phyloP scores from a whole-genome alignment of 345 rosid genomes.

The Populus alba region DNA sequence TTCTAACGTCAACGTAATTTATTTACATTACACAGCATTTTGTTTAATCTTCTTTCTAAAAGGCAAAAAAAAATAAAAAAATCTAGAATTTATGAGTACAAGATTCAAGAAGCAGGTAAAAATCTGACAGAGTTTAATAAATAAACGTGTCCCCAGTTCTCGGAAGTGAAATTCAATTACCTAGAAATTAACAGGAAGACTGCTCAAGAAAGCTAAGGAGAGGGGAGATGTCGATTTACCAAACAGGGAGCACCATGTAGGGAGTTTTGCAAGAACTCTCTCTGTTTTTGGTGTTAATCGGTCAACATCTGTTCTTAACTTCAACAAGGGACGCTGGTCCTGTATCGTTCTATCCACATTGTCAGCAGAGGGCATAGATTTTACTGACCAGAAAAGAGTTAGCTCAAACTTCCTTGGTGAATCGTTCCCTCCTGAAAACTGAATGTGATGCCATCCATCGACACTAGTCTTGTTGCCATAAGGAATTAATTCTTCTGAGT shows the following conservation, averaged over 20 bases:
- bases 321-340: slow-evolving; percentile 48
- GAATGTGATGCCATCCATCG: slow-evolving; percentile 82
- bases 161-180: not conserved
- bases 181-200: slow-evolving; percentile 56
- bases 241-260: slow-evolving; percentile 72
- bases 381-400: slow-evolving; percentile 46
- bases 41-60: not conserved
- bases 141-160: not conserved
- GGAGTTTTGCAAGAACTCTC: slow-evolving; percentile 54
- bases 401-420: slow-evolving; percentile 58
- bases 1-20: too few relatives aligned
- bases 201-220: slow-evolving; percentile 58
- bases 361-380: slow-evolving; percentile 15
- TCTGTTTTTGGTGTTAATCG: slow-evolving; percentile 56
- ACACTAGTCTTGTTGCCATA: slow-evolving; percentile 47
- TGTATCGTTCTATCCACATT: slow-evolving; percentile 8
- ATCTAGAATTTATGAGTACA: not conserved
- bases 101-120: not conserved
- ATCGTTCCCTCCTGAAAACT: slow-evolving; percentile 76
- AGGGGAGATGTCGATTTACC: slow-evolving; percentile 84
- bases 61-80: not conserved
- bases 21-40: not conserved
- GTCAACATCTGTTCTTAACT: slow-evolving; percentile 74
- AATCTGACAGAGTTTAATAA: not conserved
- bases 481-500: slow-evolving; percentile 49